Base-by-base conservation (phyloP, 1,139 yeast genomes). In the Yamadazyma pseudoaaseri region DNA sequence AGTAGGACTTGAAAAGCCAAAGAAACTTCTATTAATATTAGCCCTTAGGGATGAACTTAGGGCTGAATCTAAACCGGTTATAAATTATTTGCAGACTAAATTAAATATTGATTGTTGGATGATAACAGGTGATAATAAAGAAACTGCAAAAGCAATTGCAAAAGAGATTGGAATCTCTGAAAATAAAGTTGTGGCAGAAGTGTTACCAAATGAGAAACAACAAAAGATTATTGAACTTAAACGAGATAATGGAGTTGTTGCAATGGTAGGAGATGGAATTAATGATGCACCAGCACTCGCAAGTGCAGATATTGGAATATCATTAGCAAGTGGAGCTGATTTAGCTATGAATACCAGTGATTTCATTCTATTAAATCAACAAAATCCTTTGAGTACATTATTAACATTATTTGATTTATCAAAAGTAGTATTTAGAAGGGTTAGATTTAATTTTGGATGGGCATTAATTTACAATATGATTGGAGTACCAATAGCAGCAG, bases 201-300 rank as follows among this genome's bases (percentile, higher is more conserved):
- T 85, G 5, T 60, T 84, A 25, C 94, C 94, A 0, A 76, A 78
- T 35, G 86, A 80, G 38, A 85, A 85, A 54, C 82, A 86, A 16
- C 71, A 65, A 9, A 73, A 74, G 47, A 64, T 85, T 25, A 63
- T 70, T 43, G 62, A 70, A 63, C 64, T 85, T 15, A 83, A 80
- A 47, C 56, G 61, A 5, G 52, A 49, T 33, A 45, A 51, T 3
- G 50, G 51, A 3, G 53, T 68, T 1, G 77, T 76, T 16, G 81
- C 81, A 0, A 76, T 78, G 82, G 73, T 77, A 18, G 83, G 83
- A 9, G 83, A 78, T 52, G 83, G 82, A 20, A 74, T 77, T 16
- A 77, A 77, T 49, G 83, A 78, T 54, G 81, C 82, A 0, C 82
- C 82, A 1, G 83, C 83, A 0, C 57, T 78, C 33, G 72, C 81